A percentile compares a stretch with the other conserved stretches of the same genome.
Evolutionary conservation across 192 early-diverging fungal genomes (phyloP).

Genomic region (Funneliformis geosporum): DNA sequence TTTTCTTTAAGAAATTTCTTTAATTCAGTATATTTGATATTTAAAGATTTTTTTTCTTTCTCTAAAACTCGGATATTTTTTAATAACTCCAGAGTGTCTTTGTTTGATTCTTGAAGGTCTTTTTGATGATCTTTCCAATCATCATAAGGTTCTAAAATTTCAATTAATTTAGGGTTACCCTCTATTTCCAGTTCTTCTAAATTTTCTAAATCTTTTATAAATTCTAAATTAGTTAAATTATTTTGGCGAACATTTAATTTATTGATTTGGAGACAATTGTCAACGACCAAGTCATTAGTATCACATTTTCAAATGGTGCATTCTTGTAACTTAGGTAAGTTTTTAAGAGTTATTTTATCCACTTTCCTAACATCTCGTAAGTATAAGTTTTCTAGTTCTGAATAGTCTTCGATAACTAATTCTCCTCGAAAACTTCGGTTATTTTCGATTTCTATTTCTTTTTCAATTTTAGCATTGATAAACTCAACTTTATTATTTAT

Average conservation of each 20-base stretch:
- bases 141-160: too few relatives aligned
- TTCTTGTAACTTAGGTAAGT: not conserved
- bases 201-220: slow-evolving; percentile 13
- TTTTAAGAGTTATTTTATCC: not conserved
- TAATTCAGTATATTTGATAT: too few relatives aligned
- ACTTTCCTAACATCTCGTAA: not conserved
- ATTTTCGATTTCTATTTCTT: slow-evolving; percentile 7
- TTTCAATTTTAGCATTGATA: slow-evolving; percentile 9
- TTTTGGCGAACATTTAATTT: not conserved
- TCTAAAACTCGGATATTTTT: too few relatives aligned
- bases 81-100: too few relatives aligned
- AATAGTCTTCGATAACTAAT: slow-evolving; percentile 1
- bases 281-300: not conserved
- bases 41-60: too few relatives aligned
- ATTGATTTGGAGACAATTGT: slow-evolving; percentile 15
- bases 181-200: slow-evolving; percentile 22
- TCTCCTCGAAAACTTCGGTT: not conserved
- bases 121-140: too few relatives aligned
- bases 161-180: slow-evolving; percentile 14
- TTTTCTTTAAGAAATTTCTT: too few relatives aligned
- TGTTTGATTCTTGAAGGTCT: too few relatives aligned
- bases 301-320: not conserved
- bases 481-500: not conserved
- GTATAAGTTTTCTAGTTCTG: not conserved
- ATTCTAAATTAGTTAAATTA: slow-evolving; percentile 1